Evolutionary conservation across 345 rosid genomes (phyloP).

Genomic region (Boechera stricta): DNA sequence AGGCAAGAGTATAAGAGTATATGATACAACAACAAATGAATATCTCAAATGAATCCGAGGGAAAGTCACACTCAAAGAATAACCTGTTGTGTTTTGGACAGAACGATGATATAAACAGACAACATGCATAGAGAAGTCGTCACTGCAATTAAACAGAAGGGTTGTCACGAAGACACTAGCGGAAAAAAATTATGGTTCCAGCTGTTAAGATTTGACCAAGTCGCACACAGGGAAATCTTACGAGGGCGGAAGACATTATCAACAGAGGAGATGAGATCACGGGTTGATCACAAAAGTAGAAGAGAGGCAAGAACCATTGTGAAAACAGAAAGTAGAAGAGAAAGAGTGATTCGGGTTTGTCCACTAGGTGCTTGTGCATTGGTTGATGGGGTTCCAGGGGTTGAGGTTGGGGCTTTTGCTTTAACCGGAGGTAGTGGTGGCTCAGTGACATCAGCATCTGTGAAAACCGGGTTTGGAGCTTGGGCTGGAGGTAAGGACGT

Average conservation of each 20-base stretch:
- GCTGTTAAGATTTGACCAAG: conserved; percentile 31
- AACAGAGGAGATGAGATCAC: conserved; percentile 34
- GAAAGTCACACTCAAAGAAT: conserved; percentile 33
- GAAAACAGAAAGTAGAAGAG: conserved; percentile 52
- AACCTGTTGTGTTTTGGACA: conserved; percentile 24
- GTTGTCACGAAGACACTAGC: conserved; percentile 23
- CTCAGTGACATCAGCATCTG: conserved; percentile 63
- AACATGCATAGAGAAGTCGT: conserved; percentile 11
- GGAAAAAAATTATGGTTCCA: not conserved
- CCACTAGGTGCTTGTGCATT: conserved; percentile 51
- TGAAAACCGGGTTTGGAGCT: conserved; percentile 68
- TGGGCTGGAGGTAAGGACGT: conserved; percentile 60
- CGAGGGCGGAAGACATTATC: conserved; percentile 8
- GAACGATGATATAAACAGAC: conserved; percentile 38
- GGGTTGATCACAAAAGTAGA: conserved; percentile 43
- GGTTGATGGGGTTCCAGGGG: conserved; percentile 42
- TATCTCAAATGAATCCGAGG: conserved; percentile 23
- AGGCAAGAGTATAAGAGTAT: conserved; percentile 29
- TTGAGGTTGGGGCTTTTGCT: conserved; percentile 55
- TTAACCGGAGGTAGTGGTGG: conserved; percentile 60
- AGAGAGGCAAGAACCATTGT: conserved; percentile 49
- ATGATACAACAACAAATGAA: conserved; percentile 45
- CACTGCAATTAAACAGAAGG: conserved; percentile 17
- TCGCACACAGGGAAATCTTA: conserved; percentile 9
- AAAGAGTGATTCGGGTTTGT: conserved; percentile 51